Evolutionary conservation across 345 rosid genomes (phyloP), one percentile per base, ranked within the genome.

Genomic region (Schrenkiella parvula): DNA sequence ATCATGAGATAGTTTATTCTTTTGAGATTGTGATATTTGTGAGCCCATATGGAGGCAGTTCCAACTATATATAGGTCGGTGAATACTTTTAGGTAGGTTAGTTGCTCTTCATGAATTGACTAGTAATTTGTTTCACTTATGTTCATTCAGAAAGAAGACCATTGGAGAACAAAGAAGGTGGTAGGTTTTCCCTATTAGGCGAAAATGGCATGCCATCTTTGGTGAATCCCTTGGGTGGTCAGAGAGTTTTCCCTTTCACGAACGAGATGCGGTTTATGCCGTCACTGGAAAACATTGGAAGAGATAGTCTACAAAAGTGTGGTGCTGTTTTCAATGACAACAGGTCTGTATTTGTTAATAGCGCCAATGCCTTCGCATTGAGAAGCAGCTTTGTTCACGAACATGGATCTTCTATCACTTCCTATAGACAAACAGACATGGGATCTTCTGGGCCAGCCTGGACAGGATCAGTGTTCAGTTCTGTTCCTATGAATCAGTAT

Each of bases 321-420:
- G 67, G 71, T 64, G 66, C 58, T 63, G 74, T 70, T 73, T 70
- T 74, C 64, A 58, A 46, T 57, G 75, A 80, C 38, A 85, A 75
- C 76, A 71, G 65, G 76, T 50, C 71, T 68, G 72, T 79, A 28
- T 76, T 74, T 64, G 44, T 61, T 66, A 77, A 74, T 59, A 73
- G 64, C 55, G 74, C 71, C 44, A 80, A 57, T 60, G 62, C 86
- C 76, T 54, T 80, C 67, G 15, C 79, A 28, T 32, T 81, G 37
- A 78, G 81, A 66, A 80, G 78, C 22, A 65, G 67, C 71, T 79
- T 83, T 46, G 75, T 77, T 77, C 88, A 84, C 44, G 83, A 80
- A 22, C 70, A 29, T 74, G 74, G 71, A 78, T 68, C 81, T 71
- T 76, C 80, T 71, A 64, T 79, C 48, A 70, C 76, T 63, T 81